These are phyloP conservation scores for Gonapodya sp. DNA, from an alignment of 192 early-diverging fungal genomes.

Conservation along the genomic window DNA sequence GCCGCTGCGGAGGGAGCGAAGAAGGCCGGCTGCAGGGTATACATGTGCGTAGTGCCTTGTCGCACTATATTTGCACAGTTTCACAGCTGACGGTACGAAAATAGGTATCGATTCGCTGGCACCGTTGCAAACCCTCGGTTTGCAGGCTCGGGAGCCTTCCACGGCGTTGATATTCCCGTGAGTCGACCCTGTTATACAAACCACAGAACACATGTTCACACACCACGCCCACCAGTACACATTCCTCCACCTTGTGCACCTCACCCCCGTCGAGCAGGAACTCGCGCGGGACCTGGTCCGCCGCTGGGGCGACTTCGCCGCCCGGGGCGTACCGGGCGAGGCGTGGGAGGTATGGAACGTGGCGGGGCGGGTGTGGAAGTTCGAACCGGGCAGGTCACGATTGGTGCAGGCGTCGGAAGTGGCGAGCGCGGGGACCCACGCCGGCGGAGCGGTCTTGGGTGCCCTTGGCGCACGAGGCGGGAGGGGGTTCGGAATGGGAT, in stretches of 20 bases:
- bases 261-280: not conserved
- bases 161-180: not conserved
- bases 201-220: not conserved
- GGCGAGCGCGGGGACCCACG: not conserved
- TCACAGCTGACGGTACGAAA: slow-evolving; percentile 1
- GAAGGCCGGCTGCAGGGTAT: not conserved
- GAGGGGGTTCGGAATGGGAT: not conserved
- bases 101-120: slow-evolving; percentile 1
- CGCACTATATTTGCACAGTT: not conserved
- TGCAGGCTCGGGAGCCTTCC: slow-evolving; percentile 3
- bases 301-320: not conserved
- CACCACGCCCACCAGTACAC: not conserved
- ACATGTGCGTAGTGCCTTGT: not conserved
- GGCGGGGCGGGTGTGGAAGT: not conserved
- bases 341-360: slow-evolving; percentile 1
- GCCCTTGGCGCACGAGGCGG: not conserved
- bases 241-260: not conserved
- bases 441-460: not conserved
- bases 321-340: not conserved
- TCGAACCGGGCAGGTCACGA: not conserved
- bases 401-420: not conserved
- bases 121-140: not conserved
- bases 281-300: not conserved
- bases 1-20: not conserved
- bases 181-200: not conserved